Base-by-base conservation (phyloP, 1,139 yeast species). In the Protomyces lactucae-debilis region DNA sequence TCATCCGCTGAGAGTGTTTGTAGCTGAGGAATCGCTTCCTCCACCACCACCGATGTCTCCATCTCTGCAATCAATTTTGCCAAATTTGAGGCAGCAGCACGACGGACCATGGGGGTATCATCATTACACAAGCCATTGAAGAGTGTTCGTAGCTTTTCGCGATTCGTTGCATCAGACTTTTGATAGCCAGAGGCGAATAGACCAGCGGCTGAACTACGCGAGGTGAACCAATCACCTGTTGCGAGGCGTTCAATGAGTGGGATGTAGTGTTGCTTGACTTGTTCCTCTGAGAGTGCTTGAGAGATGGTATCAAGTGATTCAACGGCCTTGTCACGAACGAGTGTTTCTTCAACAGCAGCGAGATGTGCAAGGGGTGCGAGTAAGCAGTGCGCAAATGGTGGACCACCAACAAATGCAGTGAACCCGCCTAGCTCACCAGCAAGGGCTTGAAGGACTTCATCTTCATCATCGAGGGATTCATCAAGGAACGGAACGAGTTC, bases 401-500 rank as follows among this genome's bases (percentile, higher is more conserved):
- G 80, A 39, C 99, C 99, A 52, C 99, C 99, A 67, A 95, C 85
- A 69, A 80, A 81, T 4, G 97, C 96, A 48, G 92, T 84, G 74
- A 95, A 93, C 65, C 83, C 84, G 52, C 96, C 96, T 70, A 95
- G 78, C 77, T 92, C 93, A 70, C 87, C 88, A 2, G 98, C 98
- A 70, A 95, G 82, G 21, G 91, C 95, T 0, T 97, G 90, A 76
- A 93, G 86, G 8, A 95, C 97, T 76, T 95, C 99, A 75, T 95
- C 99, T 76, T 95, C 99, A 74, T 95, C 99, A 72, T 93, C 99
- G 71, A 93, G 97, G 10, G 97, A 92, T 54, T 91, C 98, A 68
- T 84, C 86, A 69, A 95, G 81, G 74, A 93, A 93, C 45, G 98
- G 98, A 67, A 95, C 80, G 73, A 95, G 81, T 76, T 95, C 99